phyloP scores from a whole-genome alignment of 768 basidiomycete species.

The Kwoniella pini region DNA sequence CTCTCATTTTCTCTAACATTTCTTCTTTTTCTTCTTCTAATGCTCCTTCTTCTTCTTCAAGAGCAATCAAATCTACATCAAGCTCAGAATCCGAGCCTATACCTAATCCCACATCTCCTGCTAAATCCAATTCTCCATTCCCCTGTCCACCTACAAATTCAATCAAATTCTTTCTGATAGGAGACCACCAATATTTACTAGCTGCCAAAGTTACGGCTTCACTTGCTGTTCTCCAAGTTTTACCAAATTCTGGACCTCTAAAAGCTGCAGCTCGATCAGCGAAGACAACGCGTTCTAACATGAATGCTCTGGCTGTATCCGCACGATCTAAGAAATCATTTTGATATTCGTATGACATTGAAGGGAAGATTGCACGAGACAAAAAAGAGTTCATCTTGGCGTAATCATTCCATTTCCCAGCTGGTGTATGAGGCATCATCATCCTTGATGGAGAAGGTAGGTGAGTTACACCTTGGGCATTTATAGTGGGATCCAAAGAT shows the following conservation, averaged over 20 bases:
- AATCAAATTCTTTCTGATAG: slow-evolving; percentile 68
- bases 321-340: slow-evolving; percentile 82
- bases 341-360: slow-evolving; percentile 72
- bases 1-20: slow-evolving; percentile 26
- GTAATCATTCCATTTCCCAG: slow-evolving; percentile 85
- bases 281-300: slow-evolving; percentile 84
- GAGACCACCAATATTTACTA: slow-evolving; percentile 79
- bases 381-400: slow-evolving; percentile 88
- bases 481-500: slow-evolving; percentile 71
- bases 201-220: slow-evolving; percentile 74
- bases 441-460: slow-evolving; percentile 75
- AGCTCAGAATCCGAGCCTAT: slow-evolving; percentile 23
- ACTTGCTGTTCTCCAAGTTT: slow-evolving; percentile 74
- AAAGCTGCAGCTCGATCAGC: slow-evolving; percentile 85
- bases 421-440: slow-evolving; percentile 72
- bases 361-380: slow-evolving; percentile 76
- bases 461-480: slow-evolving; percentile 65
- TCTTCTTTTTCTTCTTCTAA: slow-evolving; percentile 53
- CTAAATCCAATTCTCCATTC: slow-evolving; percentile 19
- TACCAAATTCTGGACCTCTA: slow-evolving; percentile 65
- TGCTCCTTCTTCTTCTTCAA: slow-evolving; percentile 38
- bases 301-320: slow-evolving; percentile 67
- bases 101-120: slow-evolving; percentile 21
- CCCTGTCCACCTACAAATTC: slow-evolving; percentile 64
- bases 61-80: slow-evolving; percentile 36